Base-by-base conservation (phyloP, 805 yeast genomes). In the Naumovozyma baii region DNA sequence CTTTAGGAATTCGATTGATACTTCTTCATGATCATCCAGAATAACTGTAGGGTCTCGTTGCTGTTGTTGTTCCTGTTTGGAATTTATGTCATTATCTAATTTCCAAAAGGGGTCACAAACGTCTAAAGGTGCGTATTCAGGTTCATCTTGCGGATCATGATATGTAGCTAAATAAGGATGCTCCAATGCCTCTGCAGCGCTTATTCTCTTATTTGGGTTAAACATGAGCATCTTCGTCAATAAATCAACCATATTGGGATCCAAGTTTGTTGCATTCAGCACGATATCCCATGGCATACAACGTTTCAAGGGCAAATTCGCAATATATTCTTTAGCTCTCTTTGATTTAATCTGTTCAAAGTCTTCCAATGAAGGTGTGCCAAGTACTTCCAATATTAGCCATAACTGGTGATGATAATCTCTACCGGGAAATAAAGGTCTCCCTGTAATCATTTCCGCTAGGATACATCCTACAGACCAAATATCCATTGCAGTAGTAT, bases 391-490 rank as follows among this genome's bases (percentile, higher is more conserved):
- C 52, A 82, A 69, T 5, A 82, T 82, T 17, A 80, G 63, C 61
- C 76, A 65, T 44, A 78, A 59, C 55, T 78, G 95, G 53, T 80
- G 76, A 38, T 74, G 73, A 54, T 79, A 82, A 57, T 82, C 88
- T 40, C 74, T 70, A 1, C 92, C 92, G 0, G 90, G 90, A 50
- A 83, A 77, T 7, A 83, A 57, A 0, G 90, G 87, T 43, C 69
- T 70, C 5, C 76, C 70, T 29, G 66, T 60, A 5, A 78, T 65
- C 69, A 82, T 66, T 55, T 83, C 92, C 0, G 83, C 88, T 25
- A 83, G 52, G 26, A 83, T 80, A 54, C 90, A 82, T 0, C 90
- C 92, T 31, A 80, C 78, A 0, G 86, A 77, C 92, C 92, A 83
- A 13, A 82, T 68, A 54, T 83, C 92, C 43, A 83, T 79, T 0